Evolutionary conservation across 305 asterid species (phyloP).

Genomic region (Petunia hybrid): DNA sequence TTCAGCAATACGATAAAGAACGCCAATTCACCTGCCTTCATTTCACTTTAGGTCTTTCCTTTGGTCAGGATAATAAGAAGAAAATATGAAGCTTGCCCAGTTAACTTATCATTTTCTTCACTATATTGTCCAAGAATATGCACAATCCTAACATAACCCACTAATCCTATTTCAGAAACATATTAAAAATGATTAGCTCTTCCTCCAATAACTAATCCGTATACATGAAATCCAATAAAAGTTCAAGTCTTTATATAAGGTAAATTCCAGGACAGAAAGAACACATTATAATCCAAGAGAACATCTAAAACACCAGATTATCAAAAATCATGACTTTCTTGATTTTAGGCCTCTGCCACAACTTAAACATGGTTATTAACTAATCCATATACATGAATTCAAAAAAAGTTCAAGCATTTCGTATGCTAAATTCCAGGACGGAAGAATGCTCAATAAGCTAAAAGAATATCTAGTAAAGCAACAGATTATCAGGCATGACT

Average conservation of each 20-base stretch:
- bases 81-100: background rate
- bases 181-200: conserved; percentile 9
- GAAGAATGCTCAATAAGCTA: background rate
- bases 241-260: background rate
- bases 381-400: conserved; percentile 22
- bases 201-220: background rate
- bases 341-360: background rate
- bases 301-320: conserved; percentile 22
- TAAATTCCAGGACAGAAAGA: background rate
- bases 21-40: background rate
- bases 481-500: background rate
- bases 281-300: background rate
- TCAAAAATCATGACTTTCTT: background rate
- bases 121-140: background rate
- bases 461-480: no score
- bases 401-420: conserved; percentile 15
- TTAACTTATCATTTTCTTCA: conserved; percentile 11
- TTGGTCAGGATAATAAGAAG: background rate
- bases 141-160: background rate
- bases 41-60: background rate
- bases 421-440: background rate
- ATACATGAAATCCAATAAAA: conserved; percentile 21
- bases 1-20: background rate
- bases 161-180: conserved; percentile 24
- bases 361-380: background rate